These are phyloP conservation scores for Suhomyces wounanorum DNA, from an alignment of 1,139 yeast genomes.

Conservation along the genomic window DNA sequence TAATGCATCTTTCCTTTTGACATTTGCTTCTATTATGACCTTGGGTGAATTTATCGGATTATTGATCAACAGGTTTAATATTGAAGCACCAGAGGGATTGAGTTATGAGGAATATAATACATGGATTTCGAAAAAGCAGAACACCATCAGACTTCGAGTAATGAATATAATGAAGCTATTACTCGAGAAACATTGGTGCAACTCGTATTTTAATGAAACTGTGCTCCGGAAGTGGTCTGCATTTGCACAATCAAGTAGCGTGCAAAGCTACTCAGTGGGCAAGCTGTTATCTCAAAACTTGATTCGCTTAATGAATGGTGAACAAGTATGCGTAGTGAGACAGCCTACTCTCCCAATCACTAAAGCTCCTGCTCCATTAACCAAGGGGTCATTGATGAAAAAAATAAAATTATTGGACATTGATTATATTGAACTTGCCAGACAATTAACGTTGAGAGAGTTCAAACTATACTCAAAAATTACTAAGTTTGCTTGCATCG, in stretches of 20 bases:
- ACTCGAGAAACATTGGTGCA: constrained; percentile 79
- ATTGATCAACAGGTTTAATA: constrained; percentile 65
- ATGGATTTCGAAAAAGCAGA: constrained; percentile 76
- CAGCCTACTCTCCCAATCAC: constrained; percentile 32
- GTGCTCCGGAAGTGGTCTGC: constrained; percentile 54
- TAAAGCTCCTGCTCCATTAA: constrained; percentile 47
- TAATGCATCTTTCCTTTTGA: constrained; percentile 68
- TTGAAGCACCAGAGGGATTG: constrained; percentile 86
- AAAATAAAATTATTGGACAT: constrained; percentile 61
- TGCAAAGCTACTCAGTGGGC: constrained; percentile 44
- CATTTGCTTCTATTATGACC: constrained; percentile 76
- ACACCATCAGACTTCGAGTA: constrained; percentile 68
- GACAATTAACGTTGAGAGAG: constrained; percentile 83
- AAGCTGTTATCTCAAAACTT: constrained; percentile 31
- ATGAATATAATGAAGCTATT: constrained; percentile 70
- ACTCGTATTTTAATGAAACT: constrained; percentile 54
- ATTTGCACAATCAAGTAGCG: constrained; percentile 55
- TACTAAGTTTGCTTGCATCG: constrained; percentile 72
- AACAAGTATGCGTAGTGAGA: constrained; percentile 31
- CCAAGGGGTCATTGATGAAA: constrained; percentile 36
- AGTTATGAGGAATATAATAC: constrained; percentile 77
- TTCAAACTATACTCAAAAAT: constrained; percentile 68
- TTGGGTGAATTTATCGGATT: constrained; percentile 64
- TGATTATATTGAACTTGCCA: constrained; percentile 75
- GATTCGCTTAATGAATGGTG: constrained; percentile 33